Conservation (phyloP, 495 filamentous ascomycete species). For the Pseudotulostoma volvatum region DNA sequence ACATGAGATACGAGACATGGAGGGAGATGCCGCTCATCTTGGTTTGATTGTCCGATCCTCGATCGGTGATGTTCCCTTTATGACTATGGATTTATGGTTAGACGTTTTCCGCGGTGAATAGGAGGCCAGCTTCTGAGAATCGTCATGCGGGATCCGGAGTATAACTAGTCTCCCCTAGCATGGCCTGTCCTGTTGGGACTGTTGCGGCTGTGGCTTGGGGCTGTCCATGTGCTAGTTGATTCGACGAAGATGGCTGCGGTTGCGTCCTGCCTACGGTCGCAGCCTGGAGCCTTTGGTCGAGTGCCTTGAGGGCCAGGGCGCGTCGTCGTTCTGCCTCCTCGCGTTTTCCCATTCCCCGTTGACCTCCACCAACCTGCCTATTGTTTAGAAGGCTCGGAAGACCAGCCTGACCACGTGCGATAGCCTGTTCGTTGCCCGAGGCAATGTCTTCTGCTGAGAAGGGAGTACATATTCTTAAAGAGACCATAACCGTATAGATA, state of each 20-base stretch:
- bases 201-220: conserved; percentile 17
- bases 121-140: conserved; percentile 1
- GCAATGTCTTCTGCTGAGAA: conserved; percentile 78
- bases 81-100: too few relatives aligned
- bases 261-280: conserved; percentile 40
- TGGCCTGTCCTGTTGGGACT: conserved; percentile 21
- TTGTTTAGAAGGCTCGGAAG: conserved; percentile 43
- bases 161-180: conserved; percentile 54
- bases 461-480: conserved; percentile 61
- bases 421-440: conserved; percentile 56
- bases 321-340: conserved; percentile 87
- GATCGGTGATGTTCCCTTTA: too few relatives aligned
- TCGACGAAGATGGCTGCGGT: conserved; percentile 18
- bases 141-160: conserved; percentile 42
- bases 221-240: conserved; percentile 27
- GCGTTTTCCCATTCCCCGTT: conserved; percentile 37
- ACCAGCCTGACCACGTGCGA: conserved; percentile 48
- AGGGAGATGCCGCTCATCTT: too few relatives aligned
- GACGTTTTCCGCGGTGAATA: too few relatives aligned
- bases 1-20: too few relatives aligned
- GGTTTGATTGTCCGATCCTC: too few relatives aligned
- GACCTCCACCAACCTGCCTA: conserved; percentile 18
- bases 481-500: conserved; percentile 57
- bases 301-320: conserved; percentile 72
- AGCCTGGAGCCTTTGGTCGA: conserved; percentile 82